phyloP scores from a whole-genome alignment of 2,329 filamentous ascomycete genomes.

The Venturia oleaginea region DNA sequence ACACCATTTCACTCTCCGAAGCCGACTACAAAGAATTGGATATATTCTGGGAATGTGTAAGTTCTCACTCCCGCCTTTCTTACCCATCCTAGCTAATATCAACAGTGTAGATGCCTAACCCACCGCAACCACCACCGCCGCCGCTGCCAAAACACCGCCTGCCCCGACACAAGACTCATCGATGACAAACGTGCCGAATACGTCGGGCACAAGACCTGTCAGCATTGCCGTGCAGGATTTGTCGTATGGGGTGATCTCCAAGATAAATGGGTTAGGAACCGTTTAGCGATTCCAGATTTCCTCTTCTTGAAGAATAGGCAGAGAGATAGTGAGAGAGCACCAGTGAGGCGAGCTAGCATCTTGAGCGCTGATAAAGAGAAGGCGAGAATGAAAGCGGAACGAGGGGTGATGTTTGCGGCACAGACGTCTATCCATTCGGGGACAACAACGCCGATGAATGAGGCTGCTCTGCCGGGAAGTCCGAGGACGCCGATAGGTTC shows the following conservation, averaged over 20 bases:
- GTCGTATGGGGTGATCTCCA: neutral
- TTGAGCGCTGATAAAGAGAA: neutral
- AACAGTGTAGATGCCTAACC: neutral
- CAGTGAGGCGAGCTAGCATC: neutral
- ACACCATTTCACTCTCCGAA: neutral
- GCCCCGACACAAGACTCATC: neutral
- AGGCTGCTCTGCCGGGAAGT: neutral
- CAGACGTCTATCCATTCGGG: neutral
- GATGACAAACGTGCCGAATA: neutral
- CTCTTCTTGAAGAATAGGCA: neutral
- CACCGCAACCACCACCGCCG: neutral
- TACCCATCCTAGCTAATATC: neutral
- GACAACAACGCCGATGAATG: neutral
- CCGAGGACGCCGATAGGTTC: neutral
- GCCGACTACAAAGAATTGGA: neutral
- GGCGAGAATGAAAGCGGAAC: neutral
- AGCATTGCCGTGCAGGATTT: neutral
- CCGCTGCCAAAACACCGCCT: neutral
- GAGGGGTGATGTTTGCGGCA: neutral
- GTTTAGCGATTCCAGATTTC: neutral
- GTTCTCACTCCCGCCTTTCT: neutral
- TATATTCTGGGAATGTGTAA: slow-evolving; percentile 1
- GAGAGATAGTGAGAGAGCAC: neutral
- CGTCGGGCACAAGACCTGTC: neutral
- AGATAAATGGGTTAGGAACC: neutral